Evolutionary conservation across 2,329 filamentous ascomycete species (phyloP).

Genomic region (Fusarium solani-melongenae): DNA sequence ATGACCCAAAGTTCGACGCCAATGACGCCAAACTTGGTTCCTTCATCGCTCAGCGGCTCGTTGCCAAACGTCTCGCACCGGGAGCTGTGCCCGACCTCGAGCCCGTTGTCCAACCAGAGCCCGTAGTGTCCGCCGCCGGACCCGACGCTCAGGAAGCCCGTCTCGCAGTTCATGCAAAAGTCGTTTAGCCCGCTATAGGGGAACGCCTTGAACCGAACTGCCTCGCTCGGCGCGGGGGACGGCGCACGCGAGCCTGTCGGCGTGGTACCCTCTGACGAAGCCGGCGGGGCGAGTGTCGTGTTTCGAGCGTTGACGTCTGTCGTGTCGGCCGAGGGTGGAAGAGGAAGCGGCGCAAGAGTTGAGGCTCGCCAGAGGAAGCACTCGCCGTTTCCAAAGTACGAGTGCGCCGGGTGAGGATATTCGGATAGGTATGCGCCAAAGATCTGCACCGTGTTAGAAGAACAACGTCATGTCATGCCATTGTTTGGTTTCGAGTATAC

Average conservation of each 20-base stretch:
- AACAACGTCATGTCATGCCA: slow-evolving; percentile 20
- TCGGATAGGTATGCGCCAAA: slow-evolving; percentile 97
- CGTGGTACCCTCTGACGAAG: slow-evolving; percentile 36
- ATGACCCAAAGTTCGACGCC: slow-evolving; percentile 96
- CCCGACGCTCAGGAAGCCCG: slow-evolving; percentile 85
- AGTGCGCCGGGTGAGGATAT: slow-evolving; percentile 79
- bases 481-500: slow-evolving; percentile 47
- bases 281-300: slow-evolving; percentile 49
- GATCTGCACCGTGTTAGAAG: slow-evolving; percentile 57
- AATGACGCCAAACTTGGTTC: slow-evolving; percentile 88
- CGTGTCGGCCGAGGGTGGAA: slow-evolving; percentile 64
- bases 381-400: slow-evolving; percentile 96
- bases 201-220: slow-evolving; percentile 95
- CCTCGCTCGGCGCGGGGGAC: slow-evolving; percentile 69
- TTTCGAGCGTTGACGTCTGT: slow-evolving; percentile 56
- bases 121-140: slow-evolving; percentile 92
- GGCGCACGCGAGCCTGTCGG: slow-evolving; percentile 40
- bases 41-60: slow-evolving; percentile 91
- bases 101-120: slow-evolving; percentile 88
- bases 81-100: slow-evolving; percentile 86
- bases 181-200: slow-evolving; percentile 96
- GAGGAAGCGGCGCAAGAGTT: slow-evolving; percentile 63
- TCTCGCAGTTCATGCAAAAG: slow-evolving; percentile 94
- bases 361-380: slow-evolving; percentile 80
- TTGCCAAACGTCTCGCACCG: slow-evolving; percentile 94